A percentile compares a stretch with the other conserved stretches of the same genome.
phyloP scores from a whole-genome alignment of 257 asterid species.

The Nyctanthes arbortristis region DNA sequence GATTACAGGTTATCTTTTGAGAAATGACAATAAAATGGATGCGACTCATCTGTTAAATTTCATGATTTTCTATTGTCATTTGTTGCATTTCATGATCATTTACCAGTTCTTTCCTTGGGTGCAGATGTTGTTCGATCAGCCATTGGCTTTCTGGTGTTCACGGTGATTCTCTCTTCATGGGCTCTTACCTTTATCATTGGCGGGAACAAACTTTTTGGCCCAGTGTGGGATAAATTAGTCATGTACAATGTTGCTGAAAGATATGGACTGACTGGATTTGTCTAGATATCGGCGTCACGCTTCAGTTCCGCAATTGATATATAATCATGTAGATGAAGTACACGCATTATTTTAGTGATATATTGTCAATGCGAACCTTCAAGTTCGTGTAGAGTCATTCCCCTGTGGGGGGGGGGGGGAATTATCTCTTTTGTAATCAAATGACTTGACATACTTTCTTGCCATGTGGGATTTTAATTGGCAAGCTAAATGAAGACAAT shows the following conservation, averaged over 20 bases:
- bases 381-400: not conserved
- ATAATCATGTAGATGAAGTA: not conserved
- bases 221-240: conserved; percentile 68
- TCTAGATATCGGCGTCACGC: conserved; percentile 16
- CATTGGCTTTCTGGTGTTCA: conserved; percentile 45
- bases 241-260: conserved; percentile 58
- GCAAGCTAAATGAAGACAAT: too few species aligned
- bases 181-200: conserved; percentile 52
- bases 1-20: not conserved
- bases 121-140: conserved; percentile 60
- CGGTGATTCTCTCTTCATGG: conserved; percentile 48
- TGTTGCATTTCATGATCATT: not conserved
- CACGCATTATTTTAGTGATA: not conserved
- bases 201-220: conserved; percentile 68
- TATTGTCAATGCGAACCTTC: not conserved
- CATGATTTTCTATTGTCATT: not conserved
- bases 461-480: too few species aligned
- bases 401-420: too few species aligned
- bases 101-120: conserved; percentile 6
- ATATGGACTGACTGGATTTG: conserved; percentile 48
- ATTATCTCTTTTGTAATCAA: too few species aligned
- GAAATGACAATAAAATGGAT: not conserved
- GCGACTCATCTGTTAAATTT: not conserved
- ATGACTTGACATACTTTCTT: too few species aligned
- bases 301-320: not conserved